Conservation (phyloP, 2,329 filamentous ascomycete species). For the Fusarium nodosum region DNA sequence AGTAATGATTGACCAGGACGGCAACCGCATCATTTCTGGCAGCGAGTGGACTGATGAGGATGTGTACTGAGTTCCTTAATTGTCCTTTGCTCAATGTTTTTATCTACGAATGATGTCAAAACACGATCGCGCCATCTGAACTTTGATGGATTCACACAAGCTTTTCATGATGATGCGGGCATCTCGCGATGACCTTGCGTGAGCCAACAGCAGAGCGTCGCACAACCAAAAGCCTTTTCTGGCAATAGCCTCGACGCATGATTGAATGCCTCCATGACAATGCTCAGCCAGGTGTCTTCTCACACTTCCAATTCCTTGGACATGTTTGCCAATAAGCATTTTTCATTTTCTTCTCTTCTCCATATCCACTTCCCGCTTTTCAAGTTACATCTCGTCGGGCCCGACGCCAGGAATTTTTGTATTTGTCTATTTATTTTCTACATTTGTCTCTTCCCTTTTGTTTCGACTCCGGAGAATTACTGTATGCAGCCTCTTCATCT, state of each 20-base stretch:
- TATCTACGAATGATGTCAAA: slow-evolving; percentile 44
- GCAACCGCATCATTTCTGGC: slow-evolving; percentile 72
- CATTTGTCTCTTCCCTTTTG: not conserved
- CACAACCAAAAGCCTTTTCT: slow-evolving; percentile 24
- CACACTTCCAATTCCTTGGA: slow-evolving; percentile 32
- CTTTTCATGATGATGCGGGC: slow-evolving; percentile 50
- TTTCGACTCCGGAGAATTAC: slow-evolving; percentile 9
- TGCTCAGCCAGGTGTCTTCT: slow-evolving; percentile 26
- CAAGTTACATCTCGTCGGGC: slow-evolving; percentile 41
- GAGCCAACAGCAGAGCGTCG: slow-evolving; percentile 39
- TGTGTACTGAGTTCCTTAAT: slow-evolving; percentile 59
- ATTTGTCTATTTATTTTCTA: slow-evolving; percentile 8
- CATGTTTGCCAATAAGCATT: slow-evolving; percentile 34
- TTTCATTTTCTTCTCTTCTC: slow-evolving; percentile 10
- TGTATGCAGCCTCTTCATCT: slow-evolving; percentile 16
- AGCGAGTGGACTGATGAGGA: slow-evolving; percentile 78
- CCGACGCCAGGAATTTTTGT: slow-evolving; percentile 42
- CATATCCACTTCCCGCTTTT: slow-evolving; percentile 25
- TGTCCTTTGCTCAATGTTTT: slow-evolving; percentile 5
- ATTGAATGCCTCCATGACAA: slow-evolving; percentile 33
- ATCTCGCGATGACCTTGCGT: slow-evolving; percentile 49
- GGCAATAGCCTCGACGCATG: slow-evolving; percentile 32
- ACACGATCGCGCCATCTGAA: slow-evolving; percentile 35
- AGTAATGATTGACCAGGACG: slow-evolving; percentile 68
- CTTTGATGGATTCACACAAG: slow-evolving; percentile 49